These are phyloP conservation scores for Pleurotus eryngii DNA, from an alignment of 768 basidiomycete genomes.

Conservation along the genomic window DNA sequence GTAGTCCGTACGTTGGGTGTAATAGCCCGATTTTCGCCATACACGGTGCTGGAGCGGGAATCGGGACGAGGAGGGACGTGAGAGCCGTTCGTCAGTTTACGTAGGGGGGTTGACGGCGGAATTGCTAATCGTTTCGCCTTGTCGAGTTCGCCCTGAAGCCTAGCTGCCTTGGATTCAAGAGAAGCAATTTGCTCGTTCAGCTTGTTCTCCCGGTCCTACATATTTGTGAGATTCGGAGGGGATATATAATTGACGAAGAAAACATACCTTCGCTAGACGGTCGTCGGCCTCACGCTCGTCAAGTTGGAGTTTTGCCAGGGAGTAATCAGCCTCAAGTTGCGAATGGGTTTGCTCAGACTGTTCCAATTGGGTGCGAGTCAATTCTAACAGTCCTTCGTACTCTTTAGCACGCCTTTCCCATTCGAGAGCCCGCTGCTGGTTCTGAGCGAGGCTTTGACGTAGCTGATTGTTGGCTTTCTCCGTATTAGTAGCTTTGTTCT, in stretches of 20 bases:
- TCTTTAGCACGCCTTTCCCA: slow-evolving; percentile 81
- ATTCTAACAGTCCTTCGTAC: slow-evolving; percentile 60
- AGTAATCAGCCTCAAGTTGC: slow-evolving; percentile 71
- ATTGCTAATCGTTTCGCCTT: slow-evolving; percentile 35
- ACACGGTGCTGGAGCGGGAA: slow-evolving; percentile 68
- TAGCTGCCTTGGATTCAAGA: slow-evolving; percentile 58
- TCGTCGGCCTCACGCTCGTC: slow-evolving; percentile 75
- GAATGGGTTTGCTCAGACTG: slow-evolving; percentile 60
- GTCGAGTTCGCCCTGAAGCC: slow-evolving; percentile 57
- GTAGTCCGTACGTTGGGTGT: slow-evolving; percentile 44
- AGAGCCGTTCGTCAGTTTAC: slow-evolving; percentile 38
- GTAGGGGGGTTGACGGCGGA: slow-evolving; percentile 29
- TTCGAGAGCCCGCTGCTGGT: slow-evolving; percentile 75
- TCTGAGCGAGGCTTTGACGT: slow-evolving; percentile 63
- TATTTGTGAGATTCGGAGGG: too few species aligned
- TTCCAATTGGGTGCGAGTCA: slow-evolving; percentile 58
- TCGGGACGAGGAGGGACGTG: slow-evolving; percentile 62
- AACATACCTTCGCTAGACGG: slow-evolving; percentile 61
- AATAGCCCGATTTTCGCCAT: slow-evolving; percentile 45
- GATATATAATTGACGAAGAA: too few species aligned
- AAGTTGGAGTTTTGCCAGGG: slow-evolving; percentile 63
- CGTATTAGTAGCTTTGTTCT: slow-evolving; percentile 54
- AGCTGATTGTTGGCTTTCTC: slow-evolving; percentile 57
- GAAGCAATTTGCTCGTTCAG: slow-evolving; percentile 62
- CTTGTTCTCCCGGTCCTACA: slow-evolving; percentile 68